These are phyloP conservation scores for Diaporthe destruens DNA, from an alignment of 2,329 filamentous ascomycete genomes.

Conservation along the genomic window DNA sequence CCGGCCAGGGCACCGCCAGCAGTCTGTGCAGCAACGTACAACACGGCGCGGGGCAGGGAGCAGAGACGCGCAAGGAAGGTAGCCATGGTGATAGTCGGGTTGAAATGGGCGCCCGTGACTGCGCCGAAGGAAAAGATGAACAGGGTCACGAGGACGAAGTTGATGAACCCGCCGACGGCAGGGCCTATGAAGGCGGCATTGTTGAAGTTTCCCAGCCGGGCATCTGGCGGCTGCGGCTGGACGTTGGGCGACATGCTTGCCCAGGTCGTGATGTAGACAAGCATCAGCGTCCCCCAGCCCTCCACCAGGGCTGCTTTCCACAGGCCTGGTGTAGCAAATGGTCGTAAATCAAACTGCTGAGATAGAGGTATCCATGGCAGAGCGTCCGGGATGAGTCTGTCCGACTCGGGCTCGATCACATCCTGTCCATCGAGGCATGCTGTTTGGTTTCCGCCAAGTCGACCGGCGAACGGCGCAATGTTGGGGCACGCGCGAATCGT, in stretches of 20 bases:
- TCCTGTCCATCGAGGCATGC: neutral
- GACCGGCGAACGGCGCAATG: neutral
- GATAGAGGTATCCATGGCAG: neutral
- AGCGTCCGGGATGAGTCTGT: neutral
- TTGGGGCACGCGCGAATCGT: neutral
- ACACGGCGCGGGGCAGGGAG: neutral
- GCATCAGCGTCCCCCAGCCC: neutral
- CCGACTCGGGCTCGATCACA: neutral
- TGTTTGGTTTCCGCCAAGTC: neutral
- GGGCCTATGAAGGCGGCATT: slow-evolving; percentile 1
- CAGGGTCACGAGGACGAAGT: neutral
- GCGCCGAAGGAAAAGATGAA: neutral
- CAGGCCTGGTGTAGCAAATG: neutral
- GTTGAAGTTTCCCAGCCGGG: neutral
- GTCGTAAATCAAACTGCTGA: neutral
- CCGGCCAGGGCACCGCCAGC: neutral
- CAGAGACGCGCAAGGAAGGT: neutral
- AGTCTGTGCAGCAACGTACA: neutral
- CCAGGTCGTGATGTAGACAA: slow-evolving; percentile 3
- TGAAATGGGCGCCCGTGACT: neutral
- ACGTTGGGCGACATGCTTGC: neutral
- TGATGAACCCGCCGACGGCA: neutral
- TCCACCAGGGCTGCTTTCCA: neutral
- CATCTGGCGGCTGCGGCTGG: neutral
- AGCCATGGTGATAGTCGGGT: neutral